These are phyloP conservation scores for Trichoderma asperellum DNA, from an alignment of 2,329 filamentous ascomycete species.

Conservation along the genomic window DNA sequence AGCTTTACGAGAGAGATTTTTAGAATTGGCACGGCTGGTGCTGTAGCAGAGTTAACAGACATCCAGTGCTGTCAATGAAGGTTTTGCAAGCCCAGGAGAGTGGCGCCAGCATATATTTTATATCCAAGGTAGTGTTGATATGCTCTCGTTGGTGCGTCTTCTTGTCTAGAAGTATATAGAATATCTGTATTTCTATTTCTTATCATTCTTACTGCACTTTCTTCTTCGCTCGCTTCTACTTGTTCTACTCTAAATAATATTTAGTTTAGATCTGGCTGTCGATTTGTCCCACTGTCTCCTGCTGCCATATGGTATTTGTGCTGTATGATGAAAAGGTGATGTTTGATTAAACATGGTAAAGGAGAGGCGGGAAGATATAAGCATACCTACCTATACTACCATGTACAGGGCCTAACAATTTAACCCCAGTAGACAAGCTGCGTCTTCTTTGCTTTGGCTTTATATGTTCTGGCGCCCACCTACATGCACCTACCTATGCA, in stretches of 20 bases:
- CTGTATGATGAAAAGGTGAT: no score
- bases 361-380: no score
- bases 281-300: no score
- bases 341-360: no score
- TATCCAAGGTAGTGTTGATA: background rate
- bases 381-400: no score
- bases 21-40: background rate
- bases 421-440: no score
- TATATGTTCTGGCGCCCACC: background rate
- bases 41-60: background rate
- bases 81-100: background rate
- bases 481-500: background rate
- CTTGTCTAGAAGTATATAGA: background rate
- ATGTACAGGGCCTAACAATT: no score
- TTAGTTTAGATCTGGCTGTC: background rate
- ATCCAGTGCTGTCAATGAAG: background rate
- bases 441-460: background rate
- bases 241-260: background rate
- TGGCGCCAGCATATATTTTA: background rate
- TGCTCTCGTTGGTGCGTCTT: background rate
- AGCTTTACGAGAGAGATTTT: background rate
- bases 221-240: background rate
- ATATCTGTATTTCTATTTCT: background rate
- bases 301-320: background rate
- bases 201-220: background rate